These are phyloP conservation scores for Selenicereus undatus DNA, from an alignment of 148 eudicot genomes.

Conservation along the genomic window DNA sequence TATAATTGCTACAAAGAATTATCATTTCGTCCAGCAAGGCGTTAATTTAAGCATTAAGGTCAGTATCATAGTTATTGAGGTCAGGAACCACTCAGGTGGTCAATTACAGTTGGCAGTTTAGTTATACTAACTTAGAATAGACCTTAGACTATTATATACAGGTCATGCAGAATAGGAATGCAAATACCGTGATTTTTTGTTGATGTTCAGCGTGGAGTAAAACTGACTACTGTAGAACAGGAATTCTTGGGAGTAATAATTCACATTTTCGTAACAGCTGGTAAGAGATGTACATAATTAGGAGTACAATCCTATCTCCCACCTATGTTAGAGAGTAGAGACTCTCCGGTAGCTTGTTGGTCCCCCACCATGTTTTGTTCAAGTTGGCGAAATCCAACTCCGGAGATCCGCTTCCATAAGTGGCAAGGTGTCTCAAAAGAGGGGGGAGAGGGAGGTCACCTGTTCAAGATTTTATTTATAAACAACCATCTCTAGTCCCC, in stretches of 20 bases:
- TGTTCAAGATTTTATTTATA: conserved; percentile 1
- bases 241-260: background rate
- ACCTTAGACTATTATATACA: background rate
- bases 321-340: conserved; percentile 24
- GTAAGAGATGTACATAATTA: background rate
- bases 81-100: background rate
- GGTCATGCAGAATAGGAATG: background rate
- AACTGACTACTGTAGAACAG: background rate
- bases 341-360: conserved; percentile 24
- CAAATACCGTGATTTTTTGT: background rate
- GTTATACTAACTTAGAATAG: background rate
- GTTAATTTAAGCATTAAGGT: background rate
- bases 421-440: conserved; percentile 16
- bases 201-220: background rate
- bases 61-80: background rate
- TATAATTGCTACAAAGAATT: background rate
- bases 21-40: background rate
- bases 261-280: background rate
- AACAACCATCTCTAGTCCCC: conserved; percentile 15
- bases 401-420: conserved; percentile 14
- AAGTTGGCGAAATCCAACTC: conserved; percentile 30
- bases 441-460: background rate
- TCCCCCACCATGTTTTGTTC: conserved; percentile 34
- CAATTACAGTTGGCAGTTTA: no score
- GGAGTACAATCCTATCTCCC: conserved; percentile 13